Conservation (phyloP, 495 filamentous ascomycete species). For the Xylaria grammica region DNA sequence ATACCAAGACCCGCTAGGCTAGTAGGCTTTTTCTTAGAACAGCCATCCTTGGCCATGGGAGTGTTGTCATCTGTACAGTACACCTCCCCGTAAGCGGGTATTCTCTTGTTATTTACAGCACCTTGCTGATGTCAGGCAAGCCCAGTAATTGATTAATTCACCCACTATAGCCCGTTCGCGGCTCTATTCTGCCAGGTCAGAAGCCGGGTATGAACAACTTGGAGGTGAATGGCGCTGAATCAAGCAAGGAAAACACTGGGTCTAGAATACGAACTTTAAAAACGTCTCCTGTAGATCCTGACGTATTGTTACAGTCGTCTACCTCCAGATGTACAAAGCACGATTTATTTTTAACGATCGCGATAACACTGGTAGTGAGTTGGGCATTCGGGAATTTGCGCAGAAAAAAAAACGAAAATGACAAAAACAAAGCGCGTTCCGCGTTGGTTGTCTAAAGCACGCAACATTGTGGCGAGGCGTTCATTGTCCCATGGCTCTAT, state of each 20-base stretch:
- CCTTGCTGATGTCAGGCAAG: background rate
- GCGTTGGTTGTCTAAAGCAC: background rate
- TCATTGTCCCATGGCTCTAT: background rate
- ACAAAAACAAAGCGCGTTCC: background rate
- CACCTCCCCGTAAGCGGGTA: background rate
- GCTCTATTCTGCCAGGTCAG: background rate
- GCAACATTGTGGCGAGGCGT: background rate
- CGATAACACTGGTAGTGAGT: too few species aligned
- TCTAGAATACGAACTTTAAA: background rate
- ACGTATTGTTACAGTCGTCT: too few species aligned
- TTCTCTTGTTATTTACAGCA: background rate
- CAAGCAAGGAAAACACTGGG: too few species aligned
- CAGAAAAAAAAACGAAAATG: background rate
- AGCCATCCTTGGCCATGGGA: slow-evolving; percentile 3
- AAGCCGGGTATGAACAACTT: too few species aligned
- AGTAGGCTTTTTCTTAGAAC: background rate
- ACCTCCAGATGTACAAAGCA: background rate
- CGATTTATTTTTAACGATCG: background rate
- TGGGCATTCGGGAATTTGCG: too few species aligned
- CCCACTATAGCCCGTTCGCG: background rate
- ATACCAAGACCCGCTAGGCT: slow-evolving; percentile 4
- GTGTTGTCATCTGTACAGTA: slow-evolving; percentile 12
- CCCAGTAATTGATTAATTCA: background rate
- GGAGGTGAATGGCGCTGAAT: background rate
- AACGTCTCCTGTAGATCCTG: background rate